Evolutionary conservation across 495 filamentous ascomycete species (phyloP), one percentile per base, ranked within the genome.

Genomic region (Lasiosphaeria miniovina): DNA sequence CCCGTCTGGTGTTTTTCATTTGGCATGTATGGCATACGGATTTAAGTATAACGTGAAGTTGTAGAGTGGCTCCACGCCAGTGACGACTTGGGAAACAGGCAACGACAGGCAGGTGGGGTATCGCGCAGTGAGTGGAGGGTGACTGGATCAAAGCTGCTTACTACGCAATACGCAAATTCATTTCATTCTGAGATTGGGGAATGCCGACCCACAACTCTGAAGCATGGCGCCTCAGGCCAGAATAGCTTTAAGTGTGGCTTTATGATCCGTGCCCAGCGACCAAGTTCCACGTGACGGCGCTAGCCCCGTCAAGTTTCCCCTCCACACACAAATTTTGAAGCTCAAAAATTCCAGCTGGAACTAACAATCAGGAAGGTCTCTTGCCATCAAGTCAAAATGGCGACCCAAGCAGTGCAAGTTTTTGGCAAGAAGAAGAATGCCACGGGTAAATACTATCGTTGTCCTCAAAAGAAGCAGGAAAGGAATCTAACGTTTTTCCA

Each of bases 401-500:
- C 71, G 61, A 54, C 61, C 33, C 58, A 74, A 61, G 69, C 69
- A 63, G 71, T 74, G 57, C 71, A 74, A 55, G 68, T 70, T 59
- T 74, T 74, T 54, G 71, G 71, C 65, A 74, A 74, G 71, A 74
- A 74, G 71, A 74, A 74, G 71, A 74, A 74, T 64, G 71, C 71
- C 68, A 74, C 71, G 54, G 71, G 71, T 74, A 65, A 58, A 54
- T 60, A 52, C 52, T 64, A 33, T 52, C 40, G n/a, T 55, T 36
- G 52, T 45, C 34, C 32, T 58, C 11, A 46, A 46, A n/a, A 11
- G 43, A 11, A 46, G 11, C 31, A n/a, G 15, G 46, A 35, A 35
- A 54, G 57, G 56, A 62, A 54, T 60, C 63, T 54, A 50, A 46
- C 12, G 15, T 46, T n/a, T 45, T 61, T 53, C 63, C 62, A 74